These are phyloP conservation scores for Coleophoma eucalyptorum DNA, from an alignment of 2,329 filamentous ascomycete species.

Conservation along the genomic window DNA sequence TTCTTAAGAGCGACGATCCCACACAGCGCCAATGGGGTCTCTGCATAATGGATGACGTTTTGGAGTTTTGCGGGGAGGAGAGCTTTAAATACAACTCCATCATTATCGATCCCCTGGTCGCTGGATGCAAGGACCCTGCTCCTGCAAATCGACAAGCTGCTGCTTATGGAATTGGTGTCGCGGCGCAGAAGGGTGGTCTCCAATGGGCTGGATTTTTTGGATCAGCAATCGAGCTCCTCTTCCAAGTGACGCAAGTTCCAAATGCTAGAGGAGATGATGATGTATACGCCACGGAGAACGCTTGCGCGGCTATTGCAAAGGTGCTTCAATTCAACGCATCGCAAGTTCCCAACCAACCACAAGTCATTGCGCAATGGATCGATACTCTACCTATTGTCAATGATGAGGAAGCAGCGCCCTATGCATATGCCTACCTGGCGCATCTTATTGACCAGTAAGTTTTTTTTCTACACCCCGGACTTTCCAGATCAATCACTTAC, in stretches of 20 bases:
- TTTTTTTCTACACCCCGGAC: neutral
- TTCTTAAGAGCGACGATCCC: constrained; percentile 75
- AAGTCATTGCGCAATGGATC: constrained; percentile 81
- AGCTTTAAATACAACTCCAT: constrained; percentile 83
- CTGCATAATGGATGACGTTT: constrained; percentile 96
- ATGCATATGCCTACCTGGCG: constrained; percentile 87
- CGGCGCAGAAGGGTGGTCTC: constrained; percentile 85
- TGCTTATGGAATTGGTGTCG: constrained; percentile 92
- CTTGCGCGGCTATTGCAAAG: constrained; percentile 94
- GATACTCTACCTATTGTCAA: constrained; percentile 88
- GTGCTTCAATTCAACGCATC: constrained; percentile 85
- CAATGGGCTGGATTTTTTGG: constrained; percentile 86
- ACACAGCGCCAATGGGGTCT: constrained; percentile 98
- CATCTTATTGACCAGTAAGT: constrained; percentile 94
- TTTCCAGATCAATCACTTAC: constrained; percentile 31
- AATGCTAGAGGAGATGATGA: constrained; percentile 88
- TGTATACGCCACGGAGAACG: constrained; percentile 96
- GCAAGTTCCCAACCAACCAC: constrained; percentile 72
- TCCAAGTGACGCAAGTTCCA: constrained; percentile 77
- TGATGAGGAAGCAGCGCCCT: constrained; percentile 95
- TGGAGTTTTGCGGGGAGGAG: constrained; percentile 91
- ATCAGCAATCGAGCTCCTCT: constrained; percentile 74
- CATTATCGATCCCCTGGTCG: constrained; percentile 82
- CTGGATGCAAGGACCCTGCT: constrained; percentile 80
- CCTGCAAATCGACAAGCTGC: constrained; percentile 94